A percentile compares a stretch with the other conserved stretches of the same genome.
Conservation (phyloP, 306 rosid species). For the Dryas drummondii region DNA sequence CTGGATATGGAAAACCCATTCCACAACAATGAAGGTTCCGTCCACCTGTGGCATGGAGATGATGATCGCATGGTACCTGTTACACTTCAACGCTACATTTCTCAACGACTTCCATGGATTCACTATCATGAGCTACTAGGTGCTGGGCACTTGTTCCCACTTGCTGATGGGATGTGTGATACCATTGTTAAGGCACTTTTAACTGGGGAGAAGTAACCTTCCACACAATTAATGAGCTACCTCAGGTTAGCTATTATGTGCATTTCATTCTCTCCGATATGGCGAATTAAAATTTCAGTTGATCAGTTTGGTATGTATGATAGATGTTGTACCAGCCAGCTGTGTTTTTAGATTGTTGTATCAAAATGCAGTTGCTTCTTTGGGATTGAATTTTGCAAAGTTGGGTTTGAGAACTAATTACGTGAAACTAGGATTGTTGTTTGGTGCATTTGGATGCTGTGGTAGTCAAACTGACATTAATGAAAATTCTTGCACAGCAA, state of each 20-base stretch:
- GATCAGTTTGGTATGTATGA: conserved; percentile 22
- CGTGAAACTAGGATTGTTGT: background rate
- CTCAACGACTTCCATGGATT: conserved; percentile 72
- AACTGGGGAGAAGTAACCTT: conserved; percentile 33
- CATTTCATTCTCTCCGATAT: conserved; percentile 17
- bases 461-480: background rate
- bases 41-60: conserved; percentile 91
- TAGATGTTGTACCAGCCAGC: conserved; percentile 9
- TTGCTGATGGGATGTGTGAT: conserved; percentile 49
- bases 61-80: conserved; percentile 64
- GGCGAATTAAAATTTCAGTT: conserved; percentile 24
- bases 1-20: conserved; percentile 72
- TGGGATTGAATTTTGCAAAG: conserved; percentile 6
- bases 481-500: background rate
- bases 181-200: conserved; percentile 52
- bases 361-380: conserved; percentile 23
- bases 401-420: background rate
- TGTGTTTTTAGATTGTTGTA: background rate
- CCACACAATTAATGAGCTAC: conserved; percentile 14
- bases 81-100: conserved; percentile 55
- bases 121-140: conserved; percentile 77
- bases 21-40: conserved; percentile 60
- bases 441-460: background rate
- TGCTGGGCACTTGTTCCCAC: conserved; percentile 63
- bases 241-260: conserved; percentile 14